These are phyloP conservation scores for Starmerella roubikii DNA, from an alignment of 805 yeast genomes.

Conservation along the genomic window DNA sequence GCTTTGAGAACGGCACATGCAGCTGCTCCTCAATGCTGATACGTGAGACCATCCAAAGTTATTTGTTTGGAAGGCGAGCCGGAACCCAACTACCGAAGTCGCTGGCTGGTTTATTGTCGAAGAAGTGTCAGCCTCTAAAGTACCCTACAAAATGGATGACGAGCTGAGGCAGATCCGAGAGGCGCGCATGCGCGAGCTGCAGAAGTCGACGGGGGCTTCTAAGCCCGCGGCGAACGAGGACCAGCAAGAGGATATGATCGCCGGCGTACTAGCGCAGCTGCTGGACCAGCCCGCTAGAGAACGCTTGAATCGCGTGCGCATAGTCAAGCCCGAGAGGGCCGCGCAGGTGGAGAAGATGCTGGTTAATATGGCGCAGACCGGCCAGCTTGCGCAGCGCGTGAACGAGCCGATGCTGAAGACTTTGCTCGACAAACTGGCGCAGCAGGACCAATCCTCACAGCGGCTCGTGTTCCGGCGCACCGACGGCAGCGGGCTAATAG, in stretches of 20 bases:
- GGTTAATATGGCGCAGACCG: slow-evolving; percentile 56
- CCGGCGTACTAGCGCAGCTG: slow-evolving; percentile 43
- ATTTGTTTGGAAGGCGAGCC: too few species aligned
- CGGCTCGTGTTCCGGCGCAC: slow-evolving; percentile 28
- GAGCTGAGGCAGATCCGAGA: slow-evolving; percentile 84
- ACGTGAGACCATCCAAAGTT: slow-evolving; percentile 1
- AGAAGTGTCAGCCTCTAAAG: neutral
- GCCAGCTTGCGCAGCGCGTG: slow-evolving; percentile 62
- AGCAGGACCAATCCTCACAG: slow-evolving; percentile 41
- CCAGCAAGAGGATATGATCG: slow-evolving; percentile 30
- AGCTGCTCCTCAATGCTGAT: neutral
- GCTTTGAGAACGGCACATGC: slow-evolving; percentile 36
- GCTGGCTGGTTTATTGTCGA: too few species aligned
- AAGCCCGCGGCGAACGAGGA: neutral
- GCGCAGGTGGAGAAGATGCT: slow-evolving; percentile 74
- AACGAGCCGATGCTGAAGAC: slow-evolving; percentile 71
- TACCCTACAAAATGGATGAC: too few species aligned
- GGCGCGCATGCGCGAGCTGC: slow-evolving; percentile 80
- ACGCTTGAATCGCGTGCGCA: slow-evolving; percentile 67
- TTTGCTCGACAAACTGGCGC: slow-evolving; percentile 67
- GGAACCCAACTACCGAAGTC: too few species aligned
- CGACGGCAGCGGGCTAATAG: slow-evolving; percentile 33
- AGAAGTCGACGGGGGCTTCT: slow-evolving; percentile 23
- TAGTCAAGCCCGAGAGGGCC: slow-evolving; percentile 88
- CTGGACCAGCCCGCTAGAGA: slow-evolving; percentile 77